phyloP scores from a whole-genome alignment of 768 basidiomycete genomes.

The Lactarius hengduanensis region DNA sequence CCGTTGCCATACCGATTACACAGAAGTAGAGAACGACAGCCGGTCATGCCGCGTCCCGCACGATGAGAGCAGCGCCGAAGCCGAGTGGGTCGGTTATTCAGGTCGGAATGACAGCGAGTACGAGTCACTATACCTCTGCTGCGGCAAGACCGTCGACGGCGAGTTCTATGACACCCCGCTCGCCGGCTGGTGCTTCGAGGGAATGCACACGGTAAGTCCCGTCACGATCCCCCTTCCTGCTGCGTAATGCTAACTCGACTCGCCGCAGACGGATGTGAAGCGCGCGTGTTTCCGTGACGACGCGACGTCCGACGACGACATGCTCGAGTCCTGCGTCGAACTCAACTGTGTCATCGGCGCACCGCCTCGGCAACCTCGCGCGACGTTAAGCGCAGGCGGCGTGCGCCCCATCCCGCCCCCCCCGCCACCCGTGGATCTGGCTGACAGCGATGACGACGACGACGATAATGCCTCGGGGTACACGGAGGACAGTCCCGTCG shows the following conservation, averaged over 20 bases:
- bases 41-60: constrained; percentile 59
- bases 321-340: constrained; percentile 57
- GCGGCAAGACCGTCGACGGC: constrained; percentile 66
- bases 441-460: constrained; percentile 31
- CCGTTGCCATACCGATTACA: too few relatives aligned
- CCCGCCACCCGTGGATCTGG: constrained; percentile 8
- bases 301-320: constrained; percentile 65
- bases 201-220: constrained; percentile 65
- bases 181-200: constrained; percentile 86
- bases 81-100: constrained; percentile 52
- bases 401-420: constrained; percentile 28
- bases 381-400: constrained; percentile 26
- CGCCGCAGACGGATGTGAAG: constrained; percentile 59
- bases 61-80: constrained; percentile 80
- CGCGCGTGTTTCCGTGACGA: constrained; percentile 80
- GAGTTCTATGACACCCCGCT: constrained; percentile 67
- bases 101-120: constrained; percentile 37
- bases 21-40: too few relatives aligned
- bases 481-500: constrained; percentile 34
- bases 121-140: constrained; percentile 56
- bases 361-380: constrained; percentile 14
- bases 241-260: constrained; percentile 1
- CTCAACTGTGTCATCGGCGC: constrained; percentile 49
- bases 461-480: constrained; percentile 33
- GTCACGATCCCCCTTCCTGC: neutral